Conservation (phyloP, 2,329 filamentous ascomycete species). For the Alternaria novae-zelandiae region DNA sequence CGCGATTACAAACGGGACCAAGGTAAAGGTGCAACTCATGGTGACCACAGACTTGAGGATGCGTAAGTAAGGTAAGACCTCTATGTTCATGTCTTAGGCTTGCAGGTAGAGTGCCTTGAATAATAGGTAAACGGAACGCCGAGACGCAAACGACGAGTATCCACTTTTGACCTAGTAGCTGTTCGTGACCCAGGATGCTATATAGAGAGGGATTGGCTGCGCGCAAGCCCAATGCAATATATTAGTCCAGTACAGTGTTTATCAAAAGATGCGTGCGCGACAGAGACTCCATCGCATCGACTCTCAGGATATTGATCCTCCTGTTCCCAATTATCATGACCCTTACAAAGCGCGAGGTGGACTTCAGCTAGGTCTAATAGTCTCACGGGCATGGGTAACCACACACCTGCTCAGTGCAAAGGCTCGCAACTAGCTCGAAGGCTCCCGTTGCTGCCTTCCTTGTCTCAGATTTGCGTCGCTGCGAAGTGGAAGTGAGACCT, state of each 20-base stretch:
- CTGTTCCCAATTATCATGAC: background rate
- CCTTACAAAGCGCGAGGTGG: background rate
- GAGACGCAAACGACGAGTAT: background rate
- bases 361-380: background rate
- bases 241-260: background rate
- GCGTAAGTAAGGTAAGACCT: background rate
- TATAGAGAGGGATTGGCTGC: background rate
- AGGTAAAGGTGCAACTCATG: background rate
- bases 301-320: background rate
- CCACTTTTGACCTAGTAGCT: background rate
- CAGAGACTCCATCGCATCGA: background rate
- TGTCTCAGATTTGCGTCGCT: background rate
- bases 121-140: background rate
- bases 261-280: background rate
- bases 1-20: background rate
- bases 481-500: background rate
- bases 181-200: background rate
- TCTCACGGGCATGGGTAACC: background rate
- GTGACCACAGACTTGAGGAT: background rate
- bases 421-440: background rate
- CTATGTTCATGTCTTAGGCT: background rate
- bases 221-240: background rate
- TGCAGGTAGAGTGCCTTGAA: background rate
- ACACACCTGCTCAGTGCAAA: background rate
- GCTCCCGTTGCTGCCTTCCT: background rate